These are phyloP conservation scores for Solanum sitiens DNA, from an alignment of 257 asterid genomes.

Conservation along the genomic window DNA sequence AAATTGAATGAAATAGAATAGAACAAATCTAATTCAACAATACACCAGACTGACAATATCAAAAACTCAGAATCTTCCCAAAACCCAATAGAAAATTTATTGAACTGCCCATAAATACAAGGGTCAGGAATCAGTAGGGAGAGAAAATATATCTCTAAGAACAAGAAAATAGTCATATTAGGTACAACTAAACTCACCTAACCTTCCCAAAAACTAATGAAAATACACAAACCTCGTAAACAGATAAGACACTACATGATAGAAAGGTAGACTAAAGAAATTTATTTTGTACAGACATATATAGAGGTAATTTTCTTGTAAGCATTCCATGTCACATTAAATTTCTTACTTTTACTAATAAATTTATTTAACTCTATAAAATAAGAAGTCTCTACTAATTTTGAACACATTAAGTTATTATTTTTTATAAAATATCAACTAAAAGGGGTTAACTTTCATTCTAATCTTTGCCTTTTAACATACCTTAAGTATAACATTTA, in stretches of 20 bases:
- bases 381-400: not conserved
- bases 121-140: not conserved
- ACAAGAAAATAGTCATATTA: not conserved
- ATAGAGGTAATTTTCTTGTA: not conserved
- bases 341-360: too few species aligned
- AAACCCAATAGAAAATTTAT: not conserved
- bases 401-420: not conserved
- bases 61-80: not conserved
- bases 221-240: not conserved
- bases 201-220: not conserved
- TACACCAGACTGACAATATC: constrained; percentile 1
- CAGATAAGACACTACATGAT: not conserved
- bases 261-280: not conserved
- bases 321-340: not conserved
- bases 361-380: not conserved
- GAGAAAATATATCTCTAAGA: not conserved
- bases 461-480: not conserved
- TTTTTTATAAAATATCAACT: not conserved
- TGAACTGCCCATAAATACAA: not conserved
- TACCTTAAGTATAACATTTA: not conserved
- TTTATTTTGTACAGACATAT: not conserved
- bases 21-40: not conserved
- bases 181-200: not conserved
- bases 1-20: not conserved
- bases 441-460: not conserved